A percentile compares a stretch with the other conserved stretches of the same genome.
These are phyloP conservation scores for Helicostylum pulchrum DNA, from an alignment of 192 early-diverging fungal species.

Conservation along the genomic window DNA sequence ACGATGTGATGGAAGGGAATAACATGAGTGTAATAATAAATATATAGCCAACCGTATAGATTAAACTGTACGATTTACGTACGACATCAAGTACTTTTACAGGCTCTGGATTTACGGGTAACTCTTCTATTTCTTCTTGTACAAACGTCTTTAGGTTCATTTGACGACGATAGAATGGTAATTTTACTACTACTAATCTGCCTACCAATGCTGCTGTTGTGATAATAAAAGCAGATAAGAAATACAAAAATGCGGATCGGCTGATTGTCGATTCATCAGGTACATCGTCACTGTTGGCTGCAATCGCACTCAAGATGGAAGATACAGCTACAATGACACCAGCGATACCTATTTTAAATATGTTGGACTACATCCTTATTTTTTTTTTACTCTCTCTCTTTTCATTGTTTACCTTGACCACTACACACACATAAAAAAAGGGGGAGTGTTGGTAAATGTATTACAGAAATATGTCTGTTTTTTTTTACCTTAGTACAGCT, in stretches of 20 bases:
- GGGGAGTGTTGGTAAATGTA: neutral
- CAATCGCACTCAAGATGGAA: constrained; percentile 41
- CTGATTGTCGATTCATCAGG: constrained; percentile 9
- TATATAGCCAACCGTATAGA: constrained; percentile 51
- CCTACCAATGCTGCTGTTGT: constrained; percentile 40
- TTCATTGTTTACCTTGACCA: constrained; percentile 35
- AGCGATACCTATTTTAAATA: constrained; percentile 43
- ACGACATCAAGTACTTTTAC: neutral
- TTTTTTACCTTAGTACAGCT: constrained; percentile 63
- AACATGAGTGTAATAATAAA: constrained; percentile 68
- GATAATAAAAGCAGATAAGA: constrained; percentile 43
- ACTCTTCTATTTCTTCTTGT: neutral
- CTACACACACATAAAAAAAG: neutral
- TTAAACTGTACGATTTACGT: constrained; percentile 31
- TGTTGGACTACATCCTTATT: neutral
- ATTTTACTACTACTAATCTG: constrained; percentile 34
- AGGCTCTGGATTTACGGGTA: neutral
- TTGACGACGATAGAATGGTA: constrained; percentile 41
- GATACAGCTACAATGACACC: constrained; percentile 62
- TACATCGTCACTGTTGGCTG: constrained; percentile 22
- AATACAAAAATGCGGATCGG: constrained; percentile 49
- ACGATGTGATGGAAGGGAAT: constrained; percentile 72
- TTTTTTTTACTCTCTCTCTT: neutral
- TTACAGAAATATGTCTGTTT: neutral
- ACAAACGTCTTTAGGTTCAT: constrained; percentile 10